phyloP scores from a whole-genome alignment of 805 yeast genomes.

The Isabelozyma gotoi region DNA sequence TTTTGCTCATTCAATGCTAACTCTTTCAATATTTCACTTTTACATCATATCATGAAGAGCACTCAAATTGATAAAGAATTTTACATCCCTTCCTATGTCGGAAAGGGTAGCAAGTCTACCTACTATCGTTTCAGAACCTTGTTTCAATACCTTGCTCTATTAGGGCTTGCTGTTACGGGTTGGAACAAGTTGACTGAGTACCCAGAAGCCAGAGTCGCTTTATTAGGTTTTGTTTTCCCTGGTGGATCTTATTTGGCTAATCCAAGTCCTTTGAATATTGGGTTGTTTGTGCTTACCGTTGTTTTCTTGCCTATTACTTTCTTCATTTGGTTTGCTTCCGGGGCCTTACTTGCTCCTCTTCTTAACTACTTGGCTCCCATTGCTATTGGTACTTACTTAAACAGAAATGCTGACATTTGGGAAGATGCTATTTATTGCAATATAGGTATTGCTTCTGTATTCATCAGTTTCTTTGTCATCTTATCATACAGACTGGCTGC shows the following conservation, averaged over 20 bases:
- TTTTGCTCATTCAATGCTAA: too few species aligned
- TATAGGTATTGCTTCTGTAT: slow-evolving; percentile 1
- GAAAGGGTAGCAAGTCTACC: slow-evolving; percentile 4
- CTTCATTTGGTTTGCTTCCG: slow-evolving; percentile 8
- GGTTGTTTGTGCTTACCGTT: slow-evolving; percentile 2
- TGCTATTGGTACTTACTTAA: slow-evolving; percentile 3
- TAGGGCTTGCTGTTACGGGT: slow-evolving; percentile 2
- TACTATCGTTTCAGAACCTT: slow-evolving; percentile 3
- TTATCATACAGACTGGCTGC: slow-evolving; percentile 5
- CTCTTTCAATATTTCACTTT: too few species aligned
- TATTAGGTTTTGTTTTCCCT: slow-evolving; percentile 6
- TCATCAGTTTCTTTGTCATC: slow-evolving; percentile 2
- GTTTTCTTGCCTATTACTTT: slow-evolving; percentile 5
- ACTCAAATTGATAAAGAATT: neutral
- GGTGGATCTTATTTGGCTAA: slow-evolving; percentile 6
- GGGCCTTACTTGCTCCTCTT: slow-evolving; percentile 6
- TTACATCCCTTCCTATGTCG: slow-evolving; percentile 2
- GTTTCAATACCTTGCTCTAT: slow-evolving; percentile 3
- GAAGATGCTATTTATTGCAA: slow-evolving; percentile 1
- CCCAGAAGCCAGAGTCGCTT: slow-evolving; percentile 4
- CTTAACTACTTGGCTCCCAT: slow-evolving; percentile 5
- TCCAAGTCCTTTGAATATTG: slow-evolving; percentile 3
- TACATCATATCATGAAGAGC: too few species aligned
- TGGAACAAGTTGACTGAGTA: slow-evolving; percentile 3
- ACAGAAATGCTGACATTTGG: slow-evolving; percentile 3